phyloP scores from a whole-genome alignment of 78 protist species.

The Dictyostelium brefeldianum region DNA sequence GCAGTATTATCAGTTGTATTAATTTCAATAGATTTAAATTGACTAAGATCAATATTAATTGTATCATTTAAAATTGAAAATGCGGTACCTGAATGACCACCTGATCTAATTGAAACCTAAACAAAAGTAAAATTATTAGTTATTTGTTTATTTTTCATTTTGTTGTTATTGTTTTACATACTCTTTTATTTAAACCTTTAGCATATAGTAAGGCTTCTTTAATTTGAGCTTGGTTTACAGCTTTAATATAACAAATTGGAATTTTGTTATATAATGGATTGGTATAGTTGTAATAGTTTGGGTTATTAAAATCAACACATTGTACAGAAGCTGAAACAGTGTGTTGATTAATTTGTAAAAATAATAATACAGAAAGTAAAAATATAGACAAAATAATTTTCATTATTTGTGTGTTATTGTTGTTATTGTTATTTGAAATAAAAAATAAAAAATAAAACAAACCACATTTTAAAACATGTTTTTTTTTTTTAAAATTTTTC shows the following conservation, averaged over 20 bases:
- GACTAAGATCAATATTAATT: constrained; percentile 34
- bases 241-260: background rate
- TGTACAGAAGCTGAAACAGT: background rate
- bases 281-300: background rate
- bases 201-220: background rate
- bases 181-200: background rate
- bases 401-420: no score
- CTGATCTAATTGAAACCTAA: constrained; percentile 23
- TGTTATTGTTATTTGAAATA: no score
- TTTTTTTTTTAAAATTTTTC: no score
- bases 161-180: background rate
- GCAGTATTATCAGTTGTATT: background rate
- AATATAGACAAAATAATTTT: background rate
- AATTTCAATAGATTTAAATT: constrained; percentile 1
- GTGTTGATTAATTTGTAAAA: background rate
- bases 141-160: background rate
- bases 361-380: background rate
- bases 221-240: background rate
- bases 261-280: background rate
- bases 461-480: no score
- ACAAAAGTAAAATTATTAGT: background rate
- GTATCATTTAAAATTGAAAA: constrained; percentile 9
- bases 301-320: constrained; percentile 1
- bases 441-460: no score
- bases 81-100: constrained; percentile 49